Evolutionary conservation across 805 yeast species (phyloP), one percentile per base, ranked within the genome.

Genomic region (Hanseniaspora singularis): DNA sequence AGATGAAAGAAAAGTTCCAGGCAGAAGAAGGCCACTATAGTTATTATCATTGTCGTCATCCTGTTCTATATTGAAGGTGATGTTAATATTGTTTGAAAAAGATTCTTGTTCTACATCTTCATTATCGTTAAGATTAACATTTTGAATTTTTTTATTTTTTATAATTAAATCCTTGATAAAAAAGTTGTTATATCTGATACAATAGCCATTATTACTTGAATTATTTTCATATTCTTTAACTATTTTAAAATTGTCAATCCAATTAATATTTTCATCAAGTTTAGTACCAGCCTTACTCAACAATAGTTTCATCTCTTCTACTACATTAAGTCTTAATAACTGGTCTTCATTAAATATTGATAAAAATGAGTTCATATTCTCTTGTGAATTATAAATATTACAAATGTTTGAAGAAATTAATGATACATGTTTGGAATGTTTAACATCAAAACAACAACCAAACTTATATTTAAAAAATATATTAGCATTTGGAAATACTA

Each of bases 101-200:
- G 6, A 10, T 7, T 24, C 27, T 24, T 24, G 27, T 7, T 10
- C 10, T 24, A 24, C 6, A 24, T 24, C 10, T 24, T 24, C 27
- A 7, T 24, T 10, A 7, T 24, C 27, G 6, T 24, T 10, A 7
- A 10, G 27, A 6, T 24, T n/a, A n/a, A n/a, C n/a, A n/a, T n/a
- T n/a, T n/a, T n/a, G n/a, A n/a, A n/a, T 10, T 24, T 6, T 24
- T 10, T 24, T 10, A 5, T 39, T 36, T n/a, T 39, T 6, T n/a
- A 27, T 27, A 3, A 39, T 30, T n/a, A 28, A 23, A 9, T 23
- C 11, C 2, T 28, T 31, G 14, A 40, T 40, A 23, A 40, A 40
- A 33, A 40, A 40, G 14, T 40, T 40, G 8, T 33, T 40, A 20
- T 32, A 40, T 40, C 32, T 32, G 23, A 40, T 40, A 23, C n/a